Conservation (phyloP, 1,284 basidiomycete species). For the Albatrellus sp. region DNA sequence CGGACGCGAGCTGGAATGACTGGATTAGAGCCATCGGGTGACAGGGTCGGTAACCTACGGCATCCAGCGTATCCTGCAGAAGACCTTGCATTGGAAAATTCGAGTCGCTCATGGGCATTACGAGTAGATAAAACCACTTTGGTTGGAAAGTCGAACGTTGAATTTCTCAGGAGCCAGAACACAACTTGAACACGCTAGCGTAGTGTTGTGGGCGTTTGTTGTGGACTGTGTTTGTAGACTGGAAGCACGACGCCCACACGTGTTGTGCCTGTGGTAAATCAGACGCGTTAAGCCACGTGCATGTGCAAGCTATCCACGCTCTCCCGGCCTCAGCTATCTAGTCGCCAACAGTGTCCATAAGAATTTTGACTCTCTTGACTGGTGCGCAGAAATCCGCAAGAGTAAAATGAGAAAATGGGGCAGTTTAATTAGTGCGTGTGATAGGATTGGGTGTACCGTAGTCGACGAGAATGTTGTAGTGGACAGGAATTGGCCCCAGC, state of each 20-base stretch:
- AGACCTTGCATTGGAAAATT: constrained; percentile 24
- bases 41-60: constrained; percentile 29
- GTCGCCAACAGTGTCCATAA: no score
- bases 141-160: constrained; percentile 1
- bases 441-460: no score
- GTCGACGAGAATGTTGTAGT: no score
- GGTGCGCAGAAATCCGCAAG: no score
- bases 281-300: neutral
- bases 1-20: constrained; percentile 44
- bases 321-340: no score
- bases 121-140: neutral
- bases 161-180: neutral
- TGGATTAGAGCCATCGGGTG: constrained; percentile 7
- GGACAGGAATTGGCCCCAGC: no score
- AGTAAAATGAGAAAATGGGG: no score
- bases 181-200: no score
- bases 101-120: constrained; percentile 6
- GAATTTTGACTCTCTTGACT: no score
- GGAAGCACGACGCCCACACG: neutral
- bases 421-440: no score
- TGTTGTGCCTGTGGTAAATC: neutral
- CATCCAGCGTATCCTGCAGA: constrained; percentile 53
- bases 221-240: no score
- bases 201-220: constrained; percentile 1
- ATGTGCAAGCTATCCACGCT: no score